A percentile compares a stretch with the other conserved stretches of the same genome.
phyloP scores from a whole-genome alignment of 2,329 filamentous ascomycete species.

The Neospermospora avenae region DNA sequence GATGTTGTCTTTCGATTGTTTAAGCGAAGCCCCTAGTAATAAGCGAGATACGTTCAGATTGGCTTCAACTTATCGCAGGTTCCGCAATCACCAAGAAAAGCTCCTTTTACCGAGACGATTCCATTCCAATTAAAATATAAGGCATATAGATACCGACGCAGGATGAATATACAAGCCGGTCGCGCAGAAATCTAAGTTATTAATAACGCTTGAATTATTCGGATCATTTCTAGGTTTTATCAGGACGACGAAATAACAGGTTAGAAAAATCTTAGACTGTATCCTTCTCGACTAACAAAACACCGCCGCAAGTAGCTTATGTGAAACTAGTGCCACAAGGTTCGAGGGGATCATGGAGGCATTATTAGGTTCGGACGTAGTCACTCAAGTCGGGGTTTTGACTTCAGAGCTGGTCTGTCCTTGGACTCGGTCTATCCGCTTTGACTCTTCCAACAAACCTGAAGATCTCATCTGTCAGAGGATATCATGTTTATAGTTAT shows the following conservation, averaged over 20 bases:
- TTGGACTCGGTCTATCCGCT: background rate
- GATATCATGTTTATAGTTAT: background rate
- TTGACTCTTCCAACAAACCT: background rate
- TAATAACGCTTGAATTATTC: background rate
- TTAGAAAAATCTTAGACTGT: background rate
- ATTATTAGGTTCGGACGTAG: background rate
- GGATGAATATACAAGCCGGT: background rate
- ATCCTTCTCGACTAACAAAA: background rate
- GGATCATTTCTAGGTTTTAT: background rate
- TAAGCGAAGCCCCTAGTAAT: too few species aligned
- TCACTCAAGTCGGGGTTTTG: background rate
- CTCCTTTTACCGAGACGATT: background rate
- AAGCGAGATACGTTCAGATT: too few species aligned
- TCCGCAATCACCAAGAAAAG: background rate
- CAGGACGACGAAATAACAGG: background rate
- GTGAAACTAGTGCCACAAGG: background rate
- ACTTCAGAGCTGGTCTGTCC: background rate
- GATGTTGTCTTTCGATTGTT: too few species aligned
- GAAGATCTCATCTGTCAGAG: background rate
- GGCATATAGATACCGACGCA: background rate
- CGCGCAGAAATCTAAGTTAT: background rate
- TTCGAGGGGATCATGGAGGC: background rate
- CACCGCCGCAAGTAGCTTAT: background rate
- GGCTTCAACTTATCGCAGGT: too few species aligned
- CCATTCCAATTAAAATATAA: background rate